These are phyloP conservation scores for Fusarium nurragi DNA, from an alignment of 2,329 filamentous ascomycete genomes.

Conservation along the genomic window DNA sequence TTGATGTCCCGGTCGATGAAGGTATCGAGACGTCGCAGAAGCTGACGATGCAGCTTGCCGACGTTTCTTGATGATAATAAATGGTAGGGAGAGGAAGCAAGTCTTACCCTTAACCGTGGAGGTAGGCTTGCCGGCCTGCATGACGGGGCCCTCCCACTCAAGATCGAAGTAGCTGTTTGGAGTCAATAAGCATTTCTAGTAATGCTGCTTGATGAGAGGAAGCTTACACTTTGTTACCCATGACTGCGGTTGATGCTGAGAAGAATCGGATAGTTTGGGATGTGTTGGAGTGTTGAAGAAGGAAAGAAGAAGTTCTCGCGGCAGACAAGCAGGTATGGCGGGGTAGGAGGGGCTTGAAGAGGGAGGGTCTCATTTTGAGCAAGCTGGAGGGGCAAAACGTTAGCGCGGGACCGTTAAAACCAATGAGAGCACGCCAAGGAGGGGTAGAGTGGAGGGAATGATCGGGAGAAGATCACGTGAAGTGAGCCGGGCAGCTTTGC, in stretches of 20 bases:
- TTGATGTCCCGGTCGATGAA: neutral
- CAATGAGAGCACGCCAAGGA: conserved; percentile 38
- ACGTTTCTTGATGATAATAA: conserved; percentile 6
- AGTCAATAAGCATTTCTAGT: conserved; percentile 34
- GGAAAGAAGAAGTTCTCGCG: conserved; percentile 54
- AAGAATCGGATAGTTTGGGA: conserved; percentile 56
- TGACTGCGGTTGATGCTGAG: conserved; percentile 70
- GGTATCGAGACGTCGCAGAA: neutral
- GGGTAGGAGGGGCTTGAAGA: conserved; percentile 59
- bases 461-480: conserved; percentile 46
- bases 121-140: conserved; percentile 69
- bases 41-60: neutral
- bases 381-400: conserved; percentile 54
- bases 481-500: conserved; percentile 28
- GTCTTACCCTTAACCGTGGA: conserved; percentile 67
- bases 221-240: conserved; percentile 75
- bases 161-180: conserved; percentile 73
- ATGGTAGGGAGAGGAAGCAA: conserved; percentile 5
- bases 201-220: conserved; percentile 4
- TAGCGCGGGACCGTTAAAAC: conserved; percentile 47
- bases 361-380: conserved; percentile 57
- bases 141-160: conserved; percentile 75
- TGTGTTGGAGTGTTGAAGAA: conserved; percentile 55
- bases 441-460: conserved; percentile 22
- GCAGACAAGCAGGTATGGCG: conserved; percentile 55